Percentiles rank a stretch among this genome's conserved stretches.
Conservation (phyloP, 208 protist genomes). For the Crithidia thermophila region DNA sequence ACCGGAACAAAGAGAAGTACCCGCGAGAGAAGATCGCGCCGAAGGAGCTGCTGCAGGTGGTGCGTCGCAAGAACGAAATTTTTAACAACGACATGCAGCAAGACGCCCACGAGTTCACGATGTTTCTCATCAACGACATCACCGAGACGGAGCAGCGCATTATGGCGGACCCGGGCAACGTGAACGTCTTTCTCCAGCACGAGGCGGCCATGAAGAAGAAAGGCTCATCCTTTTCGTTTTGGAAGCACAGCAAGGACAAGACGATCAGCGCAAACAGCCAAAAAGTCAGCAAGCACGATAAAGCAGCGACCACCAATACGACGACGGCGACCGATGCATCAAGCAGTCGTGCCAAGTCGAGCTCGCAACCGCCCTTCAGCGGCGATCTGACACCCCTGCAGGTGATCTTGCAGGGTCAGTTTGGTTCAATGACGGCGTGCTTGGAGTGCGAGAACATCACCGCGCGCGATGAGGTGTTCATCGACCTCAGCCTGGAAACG, state of each 20-base stretch:
- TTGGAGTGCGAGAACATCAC: conserved; percentile 73
- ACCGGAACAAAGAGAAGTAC: conserved; percentile 44
- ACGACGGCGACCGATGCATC: neutral
- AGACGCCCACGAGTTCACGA: conserved; percentile 92
- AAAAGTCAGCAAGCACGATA: conserved; percentile 17
- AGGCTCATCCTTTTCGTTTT: conserved; percentile 41
- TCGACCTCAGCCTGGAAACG: conserved; percentile 87
- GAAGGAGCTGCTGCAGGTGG: conserved; percentile 45
- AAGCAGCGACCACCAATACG: conserved; percentile 8
- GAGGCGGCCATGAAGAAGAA: conserved; percentile 51
- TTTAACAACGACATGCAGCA: conserved; percentile 88
- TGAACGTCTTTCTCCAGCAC: conserved; percentile 45
- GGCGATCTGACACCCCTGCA: conserved; percentile 59
- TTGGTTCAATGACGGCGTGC: conserved; percentile 76
- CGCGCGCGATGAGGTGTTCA: conserved; percentile 71
- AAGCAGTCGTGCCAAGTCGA: neutral
- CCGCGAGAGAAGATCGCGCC: conserved; percentile 46
- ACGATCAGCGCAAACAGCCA: conserved; percentile 14
- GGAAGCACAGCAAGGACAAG: conserved; percentile 42
- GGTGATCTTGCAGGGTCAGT: conserved; percentile 75
- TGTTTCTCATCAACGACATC: conserved; percentile 90
- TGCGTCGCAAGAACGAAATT: conserved; percentile 52
- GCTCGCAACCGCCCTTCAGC: conserved; percentile 5
- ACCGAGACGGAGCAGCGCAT: conserved; percentile 78
- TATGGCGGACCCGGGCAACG: conserved; percentile 67